phyloP scores from a whole-genome alignment of 495 filamentous ascomycete species.

The Aspergillus coremiiformis region DNA sequence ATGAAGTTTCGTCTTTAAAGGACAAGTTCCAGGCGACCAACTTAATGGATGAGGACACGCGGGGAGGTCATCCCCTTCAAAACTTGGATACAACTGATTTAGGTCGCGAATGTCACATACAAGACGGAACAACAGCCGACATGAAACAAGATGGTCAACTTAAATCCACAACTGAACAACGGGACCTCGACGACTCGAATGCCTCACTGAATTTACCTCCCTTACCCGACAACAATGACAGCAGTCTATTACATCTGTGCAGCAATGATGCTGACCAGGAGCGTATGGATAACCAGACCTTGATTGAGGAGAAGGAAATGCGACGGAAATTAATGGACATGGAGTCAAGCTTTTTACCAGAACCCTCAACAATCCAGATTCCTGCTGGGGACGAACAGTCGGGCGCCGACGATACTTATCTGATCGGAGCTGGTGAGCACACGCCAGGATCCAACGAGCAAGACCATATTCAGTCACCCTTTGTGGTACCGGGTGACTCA shows the following conservation, averaged over 20 bases:
- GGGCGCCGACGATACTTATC: constrained; percentile 38
- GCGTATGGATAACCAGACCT: constrained; percentile 38
- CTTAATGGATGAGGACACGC: constrained; percentile 34
- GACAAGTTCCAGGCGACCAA: constrained; percentile 28
- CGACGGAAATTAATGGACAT: constrained; percentile 69
- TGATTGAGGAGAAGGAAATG: constrained; percentile 60
- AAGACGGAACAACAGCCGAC: constrained; percentile 9
- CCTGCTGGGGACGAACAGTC: constrained; percentile 17
- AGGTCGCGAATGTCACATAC: constrained; percentile 14
- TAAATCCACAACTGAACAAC: constrained; percentile 7
- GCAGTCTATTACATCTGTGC: constrained; percentile 28
- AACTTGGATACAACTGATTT: constrained; percentile 16
- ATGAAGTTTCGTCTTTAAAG: constrained; percentile 31
- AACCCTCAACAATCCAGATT: constrained; percentile 41
- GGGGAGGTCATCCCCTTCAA: constrained; percentile 22
- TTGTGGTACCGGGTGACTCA: constrained; percentile 21
- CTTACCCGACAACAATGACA: constrained; percentile 35
- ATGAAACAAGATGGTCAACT: constrained; percentile 6
- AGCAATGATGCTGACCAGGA: constrained; percentile 37
- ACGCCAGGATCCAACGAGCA: constrained; percentile 13
- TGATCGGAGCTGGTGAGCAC: constrained; percentile 30
- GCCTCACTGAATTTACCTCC: constrained; percentile 27
- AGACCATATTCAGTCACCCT: constrained; percentile 24
- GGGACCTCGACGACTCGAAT: constrained; percentile 19
- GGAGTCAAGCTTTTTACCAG: constrained; percentile 74